Base-by-base conservation (phyloP, 148 eudicot genomes). In the Gaultheria prostrata region DNA sequence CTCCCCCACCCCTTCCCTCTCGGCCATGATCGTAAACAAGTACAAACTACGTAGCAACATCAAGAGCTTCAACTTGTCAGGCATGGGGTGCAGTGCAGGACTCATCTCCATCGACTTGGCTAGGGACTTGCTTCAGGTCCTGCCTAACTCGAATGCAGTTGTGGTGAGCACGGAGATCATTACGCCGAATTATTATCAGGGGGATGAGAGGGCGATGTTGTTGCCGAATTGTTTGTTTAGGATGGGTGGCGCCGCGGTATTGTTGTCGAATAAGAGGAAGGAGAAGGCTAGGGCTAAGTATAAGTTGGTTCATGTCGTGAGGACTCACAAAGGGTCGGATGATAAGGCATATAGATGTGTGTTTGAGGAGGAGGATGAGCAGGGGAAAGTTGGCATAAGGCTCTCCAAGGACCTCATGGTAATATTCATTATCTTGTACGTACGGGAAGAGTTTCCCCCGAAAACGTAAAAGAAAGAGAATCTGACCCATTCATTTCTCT, bases 1-100 rank as follows among this genome's bases (percentile, higher is more conserved):
- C 80, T 89, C 92, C 8, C 97, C 97, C 0, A 92, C 94, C 0
- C 97, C 97, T 0, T 94, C 97, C 1, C 83, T 94, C 10, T 92
- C 97, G 0, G 97, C 97, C 5, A 94, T 94, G 97, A 86, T 94
- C 28, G 87, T 92, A 0, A 92, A 93, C 21, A 93, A 92, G 80
- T 93, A 93, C 88, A 92, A 91, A 77, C 70, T 93, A 50, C 83
- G 97, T 59, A 88, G 93, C 50, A 91, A 91, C 30, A 77, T 91
- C 8, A 89, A 83, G 85, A 92, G 93, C 85, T 92, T 80, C 49
- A 94, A 92, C 74, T 77, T 94, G 20, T 89, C 94, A 7, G 98
- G 98, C 1, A 94, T 94, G 98, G 98, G 98, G 8, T 94, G 98
- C 65, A 89, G 93, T 81, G 91, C 92, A 0, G 94, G 93, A 14